These are phyloP conservation scores for Chlorophyllum brunneum DNA, from an alignment of 768 basidiomycete genomes.

Conservation along the genomic window DNA sequence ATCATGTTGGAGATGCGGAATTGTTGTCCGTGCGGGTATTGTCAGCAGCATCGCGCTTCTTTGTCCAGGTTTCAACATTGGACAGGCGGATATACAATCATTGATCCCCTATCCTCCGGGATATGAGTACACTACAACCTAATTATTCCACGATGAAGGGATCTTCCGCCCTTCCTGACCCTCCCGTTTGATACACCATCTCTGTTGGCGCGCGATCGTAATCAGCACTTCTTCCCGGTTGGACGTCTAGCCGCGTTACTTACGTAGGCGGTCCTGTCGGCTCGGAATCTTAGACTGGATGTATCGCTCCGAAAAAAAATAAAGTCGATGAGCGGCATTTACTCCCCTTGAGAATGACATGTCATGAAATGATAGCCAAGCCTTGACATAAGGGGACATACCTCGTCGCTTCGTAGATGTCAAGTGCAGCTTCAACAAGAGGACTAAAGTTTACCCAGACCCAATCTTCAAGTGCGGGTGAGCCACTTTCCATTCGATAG, in stretches of 20 bases:
- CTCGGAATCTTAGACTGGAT: too few species aligned
- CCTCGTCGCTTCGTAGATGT: neutral
- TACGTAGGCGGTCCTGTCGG: too few species aligned
- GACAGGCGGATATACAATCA: too few species aligned
- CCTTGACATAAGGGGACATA: neutral
- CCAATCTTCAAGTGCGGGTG: slow-evolving; percentile 33
- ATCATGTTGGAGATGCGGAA: too few species aligned
- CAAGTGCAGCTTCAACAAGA: neutral
- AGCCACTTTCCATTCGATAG: slow-evolving; percentile 36
- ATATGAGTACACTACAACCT: neutral
- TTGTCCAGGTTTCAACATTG: too few species aligned
- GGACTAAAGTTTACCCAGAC: slow-evolving; percentile 33
- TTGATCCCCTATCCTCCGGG: too few species aligned
- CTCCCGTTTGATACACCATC: neutral
- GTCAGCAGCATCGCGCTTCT: too few species aligned
- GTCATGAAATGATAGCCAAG: neutral
- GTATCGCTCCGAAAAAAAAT: too few species aligned
- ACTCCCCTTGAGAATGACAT: neutral
- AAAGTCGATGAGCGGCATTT: too few species aligned
- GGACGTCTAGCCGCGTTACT: too few species aligned
- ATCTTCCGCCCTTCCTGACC: neutral
- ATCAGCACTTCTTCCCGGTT: neutral
- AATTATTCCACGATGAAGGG: neutral
- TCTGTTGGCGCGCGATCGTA: too few species aligned
- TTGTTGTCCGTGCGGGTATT: too few species aligned